These are phyloP conservation scores for Trichoderma gracile DNA, from an alignment of 2,329 filamentous ascomycete genomes.

Conservation along the genomic window DNA sequence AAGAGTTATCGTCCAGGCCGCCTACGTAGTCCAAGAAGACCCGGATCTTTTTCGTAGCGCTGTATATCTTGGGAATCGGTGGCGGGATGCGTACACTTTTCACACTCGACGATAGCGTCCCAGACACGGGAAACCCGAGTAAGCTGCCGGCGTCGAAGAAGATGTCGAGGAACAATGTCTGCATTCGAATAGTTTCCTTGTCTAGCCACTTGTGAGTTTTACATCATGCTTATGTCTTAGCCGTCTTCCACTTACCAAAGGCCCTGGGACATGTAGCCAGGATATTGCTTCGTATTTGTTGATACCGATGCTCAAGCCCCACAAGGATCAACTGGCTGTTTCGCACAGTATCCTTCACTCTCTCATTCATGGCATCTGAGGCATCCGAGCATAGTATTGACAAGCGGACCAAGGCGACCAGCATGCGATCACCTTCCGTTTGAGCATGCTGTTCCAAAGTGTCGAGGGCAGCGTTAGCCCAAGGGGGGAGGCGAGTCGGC, in stretches of 20 bases:
- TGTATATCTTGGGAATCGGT: not conserved
- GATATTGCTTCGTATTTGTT: not conserved
- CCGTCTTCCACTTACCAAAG: not conserved
- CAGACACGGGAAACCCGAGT: not conserved
- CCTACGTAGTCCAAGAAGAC: not conserved
- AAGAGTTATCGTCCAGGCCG: not conserved
- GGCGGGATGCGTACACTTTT: not conserved
- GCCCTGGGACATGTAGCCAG: not conserved
- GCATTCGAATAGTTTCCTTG: not conserved
- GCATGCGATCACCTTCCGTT: not conserved
- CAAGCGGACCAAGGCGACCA: not conserved
- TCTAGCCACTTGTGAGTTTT: not conserved
- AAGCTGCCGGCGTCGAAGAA: not conserved
- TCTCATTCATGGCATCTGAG: not conserved
- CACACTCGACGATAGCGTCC: no score
- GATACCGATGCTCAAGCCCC: not conserved
- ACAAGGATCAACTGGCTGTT: not conserved
- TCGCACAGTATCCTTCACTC: not conserved
- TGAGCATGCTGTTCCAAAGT: constrained; percentile 2
- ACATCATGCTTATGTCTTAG: no score
- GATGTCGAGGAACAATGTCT: not conserved
- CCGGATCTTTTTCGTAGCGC: not conserved
- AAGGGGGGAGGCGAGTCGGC: not conserved
- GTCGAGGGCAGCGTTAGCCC: not conserved
- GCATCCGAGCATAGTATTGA: not conserved